Base-by-base conservation (phyloP, 2,329 filamentous ascomycete species). In the Talaromyces piceae region DNA sequence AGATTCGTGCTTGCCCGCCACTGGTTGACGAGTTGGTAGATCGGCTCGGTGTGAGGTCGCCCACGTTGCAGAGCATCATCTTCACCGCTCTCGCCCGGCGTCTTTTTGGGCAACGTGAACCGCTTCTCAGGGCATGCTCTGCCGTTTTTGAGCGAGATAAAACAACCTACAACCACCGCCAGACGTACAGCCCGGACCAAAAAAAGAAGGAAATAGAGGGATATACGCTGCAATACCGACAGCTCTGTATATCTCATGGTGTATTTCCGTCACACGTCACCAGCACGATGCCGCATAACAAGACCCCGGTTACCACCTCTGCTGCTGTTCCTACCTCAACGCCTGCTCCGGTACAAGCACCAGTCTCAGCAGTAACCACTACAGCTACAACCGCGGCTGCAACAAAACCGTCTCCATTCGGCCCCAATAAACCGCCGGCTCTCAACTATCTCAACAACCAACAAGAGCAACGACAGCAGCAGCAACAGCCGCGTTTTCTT, bases 21-120 rank as follows among this genome's bases (percentile, higher is more conserved):
- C 65, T 82, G n/a, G 73, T 79, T 28, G 71, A 74, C 49, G 82
- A 86, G 58, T 65, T 86, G 25, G 62, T 72, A 4, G 60, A 63
- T n/a, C 57, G 64, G 11, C 69, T 85, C 30, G 60, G 63, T 5
- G 62, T 84, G 11, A 62, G 61, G 6, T 85, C 82, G 0, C 61
- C 67, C 0, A 69, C 75, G 1, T 64, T 86, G 5, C 78, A 82
- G 57, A 64, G 63, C 1, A 75, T 81, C 25, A 64, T 81, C 3
- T 84, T 83, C 51, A 47, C 59, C 12, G 63, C 62, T 7, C 58
- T 62, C n/a, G 63, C 59, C 45, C 65, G 67, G 8, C 56, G 59
- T 37, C 44, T 69, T 9, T 59, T 57, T 26, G 58, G 55, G 2
- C 18, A 28, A 5, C 20, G 49, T 8, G 48, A 54, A 6, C 22